Conservation (phyloP, 495 filamentous ascomycete genomes). For the Chaetomium cochliodes region DNA sequence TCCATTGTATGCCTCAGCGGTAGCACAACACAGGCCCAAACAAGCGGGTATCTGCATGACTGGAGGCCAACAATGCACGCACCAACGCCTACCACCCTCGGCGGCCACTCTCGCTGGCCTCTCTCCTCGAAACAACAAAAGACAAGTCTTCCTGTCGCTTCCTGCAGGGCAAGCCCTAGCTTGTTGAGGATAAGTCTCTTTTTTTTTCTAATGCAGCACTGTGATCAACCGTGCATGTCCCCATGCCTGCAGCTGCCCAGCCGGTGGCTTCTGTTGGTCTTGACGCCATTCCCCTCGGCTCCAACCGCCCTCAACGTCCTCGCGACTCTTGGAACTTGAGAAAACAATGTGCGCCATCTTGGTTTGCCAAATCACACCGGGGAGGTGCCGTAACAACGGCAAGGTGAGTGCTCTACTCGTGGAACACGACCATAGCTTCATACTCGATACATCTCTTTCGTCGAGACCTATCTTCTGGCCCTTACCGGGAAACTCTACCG, state of each 20-base stretch:
- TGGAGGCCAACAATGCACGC: neutral
- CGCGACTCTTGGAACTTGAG: neutral
- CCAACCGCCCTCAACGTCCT: neutral
- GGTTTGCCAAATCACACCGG: neutral
- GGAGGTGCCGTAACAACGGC: too few relatives aligned
- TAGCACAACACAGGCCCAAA: constrained; percentile 1
- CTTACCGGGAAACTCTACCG: neutral
- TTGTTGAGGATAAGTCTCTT: neutral
- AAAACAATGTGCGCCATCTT: neutral
- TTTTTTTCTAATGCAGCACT: neutral
- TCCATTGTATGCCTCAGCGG: neutral
- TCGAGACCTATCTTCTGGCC: neutral
- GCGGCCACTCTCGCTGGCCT: neutral
- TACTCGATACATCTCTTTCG: neutral
- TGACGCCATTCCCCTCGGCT: neutral
- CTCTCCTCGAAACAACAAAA: neutral
- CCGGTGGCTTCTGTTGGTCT: constrained; percentile 13
- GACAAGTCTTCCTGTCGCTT: neutral
- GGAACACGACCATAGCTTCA: neutral
- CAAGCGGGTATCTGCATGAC: neutral
- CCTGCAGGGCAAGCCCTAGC: neutral
- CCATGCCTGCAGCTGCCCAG: neutral
- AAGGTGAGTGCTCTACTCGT: neutral
- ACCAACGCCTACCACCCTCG: neutral
- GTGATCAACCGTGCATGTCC: constrained; percentile 22